phyloP scores from a whole-genome alignment of 345 rosid genomes.

The Brassica nigra region DNA sequence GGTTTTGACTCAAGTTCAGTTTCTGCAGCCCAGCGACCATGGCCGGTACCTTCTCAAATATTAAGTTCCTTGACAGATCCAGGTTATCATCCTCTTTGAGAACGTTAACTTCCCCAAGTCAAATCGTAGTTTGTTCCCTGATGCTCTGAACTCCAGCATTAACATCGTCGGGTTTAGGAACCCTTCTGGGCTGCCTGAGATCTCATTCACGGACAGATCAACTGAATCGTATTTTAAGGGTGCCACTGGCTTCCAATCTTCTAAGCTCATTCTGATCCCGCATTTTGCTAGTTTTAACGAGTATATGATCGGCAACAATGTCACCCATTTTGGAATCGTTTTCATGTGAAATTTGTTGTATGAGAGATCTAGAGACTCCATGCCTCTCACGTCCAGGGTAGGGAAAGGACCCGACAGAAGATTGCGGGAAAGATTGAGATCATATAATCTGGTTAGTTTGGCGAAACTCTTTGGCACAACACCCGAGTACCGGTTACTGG shows the following conservation, averaged over 20 bases:
- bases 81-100: neutral
- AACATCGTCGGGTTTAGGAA: neutral
- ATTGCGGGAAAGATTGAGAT: conserved; percentile 65
- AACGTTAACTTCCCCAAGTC: neutral
- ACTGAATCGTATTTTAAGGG: neutral
- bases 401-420: conserved; percentile 67
- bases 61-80: neutral
- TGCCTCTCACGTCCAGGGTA: conserved; percentile 42
- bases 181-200: neutral
- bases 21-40: neutral
- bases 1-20: conserved; percentile 2
- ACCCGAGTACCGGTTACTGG: conserved; percentile 51
- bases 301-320: neutral
- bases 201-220: neutral
- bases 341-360: neutral
- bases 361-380: neutral
- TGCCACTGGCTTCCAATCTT: neutral
- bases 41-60: neutral
- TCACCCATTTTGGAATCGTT: neutral
- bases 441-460: conserved; percentile 62
- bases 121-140: neutral
- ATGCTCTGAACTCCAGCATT: neutral
- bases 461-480: conserved; percentile 54
- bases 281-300: neutral
- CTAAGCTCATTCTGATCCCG: neutral